A percentile compares a stretch with the other conserved stretches of the same genome.
Conservation (phyloP, 805 yeast genomes). For the Teunomyces pallodes region DNA sequence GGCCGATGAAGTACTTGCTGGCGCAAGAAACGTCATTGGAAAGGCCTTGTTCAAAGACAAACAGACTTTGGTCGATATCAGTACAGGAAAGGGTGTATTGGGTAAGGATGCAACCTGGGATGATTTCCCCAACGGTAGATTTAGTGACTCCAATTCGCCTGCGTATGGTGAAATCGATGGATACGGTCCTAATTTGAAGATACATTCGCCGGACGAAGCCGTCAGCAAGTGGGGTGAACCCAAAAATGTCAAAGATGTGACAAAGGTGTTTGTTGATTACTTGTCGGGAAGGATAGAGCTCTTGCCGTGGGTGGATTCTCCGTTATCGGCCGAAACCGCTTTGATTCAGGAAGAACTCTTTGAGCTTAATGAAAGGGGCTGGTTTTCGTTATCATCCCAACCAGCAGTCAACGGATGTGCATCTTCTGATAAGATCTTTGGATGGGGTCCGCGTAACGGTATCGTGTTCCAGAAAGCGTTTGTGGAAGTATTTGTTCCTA, state of each 20-base stretch:
- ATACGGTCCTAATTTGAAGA: constrained; percentile 88
- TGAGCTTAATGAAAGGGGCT: constrained; percentile 68
- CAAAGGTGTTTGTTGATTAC: constrained; percentile 66
- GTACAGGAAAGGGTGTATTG: constrained; percentile 77
- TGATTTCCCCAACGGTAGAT: constrained; percentile 93
- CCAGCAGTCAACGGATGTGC: constrained; percentile 84
- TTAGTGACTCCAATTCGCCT: constrained; percentile 92
- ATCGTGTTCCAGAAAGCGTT: constrained; percentile 89
- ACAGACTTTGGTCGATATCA: constrained; percentile 67
- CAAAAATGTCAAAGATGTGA: constrained; percentile 53
- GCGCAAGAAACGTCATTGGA: constrained; percentile 20
- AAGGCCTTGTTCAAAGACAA: constrained; percentile 31
- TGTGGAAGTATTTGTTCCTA: constrained; percentile 77
- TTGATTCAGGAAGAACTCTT: constrained; percentile 89
- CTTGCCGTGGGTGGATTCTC: constrained; percentile 90
- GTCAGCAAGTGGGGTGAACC: constrained; percentile 81
- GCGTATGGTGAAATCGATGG: constrained; percentile 99
- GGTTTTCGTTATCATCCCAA: constrained; percentile 90
- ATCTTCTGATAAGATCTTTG: constrained; percentile 83
- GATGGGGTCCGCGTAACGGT: constrained; percentile 97
- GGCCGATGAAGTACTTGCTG: constrained; percentile 18
- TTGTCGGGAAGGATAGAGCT: constrained; percentile 71
- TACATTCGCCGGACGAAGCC: constrained; percentile 60
- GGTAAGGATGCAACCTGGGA: constrained; percentile 96
- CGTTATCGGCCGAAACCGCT: constrained; percentile 85